Percentiles rank a stretch among this genome's conserved stretches.
Evolutionary conservation across 2,329 filamentous ascomycete genomes (phyloP).

Genomic region (Trichoderma atrobrunneum): DNA sequence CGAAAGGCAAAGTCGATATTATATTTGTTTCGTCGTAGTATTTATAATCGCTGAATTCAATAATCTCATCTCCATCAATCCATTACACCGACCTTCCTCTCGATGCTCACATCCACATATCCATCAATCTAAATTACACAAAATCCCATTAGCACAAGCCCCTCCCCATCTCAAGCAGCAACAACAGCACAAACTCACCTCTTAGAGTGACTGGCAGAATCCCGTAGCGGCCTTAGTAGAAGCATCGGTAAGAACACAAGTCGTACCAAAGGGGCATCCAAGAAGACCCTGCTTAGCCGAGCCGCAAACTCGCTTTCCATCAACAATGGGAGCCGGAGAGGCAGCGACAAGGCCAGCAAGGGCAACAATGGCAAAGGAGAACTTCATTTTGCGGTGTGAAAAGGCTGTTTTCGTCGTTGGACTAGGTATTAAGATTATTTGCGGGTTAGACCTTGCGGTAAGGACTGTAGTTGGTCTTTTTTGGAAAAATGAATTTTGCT

Average conservation of each 20-base stretch:
- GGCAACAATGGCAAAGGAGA: not conserved
- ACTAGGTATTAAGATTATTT: not conserved
- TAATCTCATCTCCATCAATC: conserved; percentile 7
- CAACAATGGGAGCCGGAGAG: not conserved
- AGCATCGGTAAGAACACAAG: not conserved
- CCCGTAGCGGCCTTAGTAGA: not conserved
- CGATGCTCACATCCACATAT: not conserved
- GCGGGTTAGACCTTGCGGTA: not conserved
- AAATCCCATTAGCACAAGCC: not conserved
- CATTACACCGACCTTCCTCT: not conserved
- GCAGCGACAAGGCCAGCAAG: conserved; percentile 11
- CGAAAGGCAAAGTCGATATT: not conserved
- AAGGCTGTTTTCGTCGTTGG: not conserved
- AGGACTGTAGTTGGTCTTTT: not conserved
- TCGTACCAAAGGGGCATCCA: not conserved
- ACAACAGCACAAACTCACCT: not conserved
- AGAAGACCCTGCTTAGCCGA: not conserved
- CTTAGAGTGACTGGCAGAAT: not conserved
- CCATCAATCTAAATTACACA: not conserved
- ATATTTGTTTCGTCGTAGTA: not conserved
- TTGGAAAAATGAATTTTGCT: not conserved
- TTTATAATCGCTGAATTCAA: conserved; percentile 1
- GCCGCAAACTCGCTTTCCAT: not conserved
- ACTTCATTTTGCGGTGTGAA: conserved; percentile 3
- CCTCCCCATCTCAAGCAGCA: not conserved